These are phyloP conservation scores for Sphaerulina vaccinii DNA, from an alignment of 2,329 filamentous ascomycete genomes.

Conservation along the genomic window DNA sequence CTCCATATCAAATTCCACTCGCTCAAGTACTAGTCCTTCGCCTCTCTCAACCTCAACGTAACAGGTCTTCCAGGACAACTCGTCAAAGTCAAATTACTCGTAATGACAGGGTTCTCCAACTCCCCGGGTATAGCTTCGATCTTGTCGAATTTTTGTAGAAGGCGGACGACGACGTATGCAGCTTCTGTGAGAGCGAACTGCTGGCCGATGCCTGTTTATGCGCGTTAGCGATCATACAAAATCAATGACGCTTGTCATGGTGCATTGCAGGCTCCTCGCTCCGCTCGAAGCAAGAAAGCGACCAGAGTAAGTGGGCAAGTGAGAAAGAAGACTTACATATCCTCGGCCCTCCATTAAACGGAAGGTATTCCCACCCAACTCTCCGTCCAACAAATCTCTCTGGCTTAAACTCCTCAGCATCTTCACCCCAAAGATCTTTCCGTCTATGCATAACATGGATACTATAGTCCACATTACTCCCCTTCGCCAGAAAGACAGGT, in stretches of 20 bases:
- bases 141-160: slow-evolving; percentile 35
- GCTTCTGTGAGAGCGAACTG: slow-evolving; percentile 61
- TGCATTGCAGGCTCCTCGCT: no score
- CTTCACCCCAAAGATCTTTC: slow-evolving; percentile 40
- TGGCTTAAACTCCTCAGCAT: slow-evolving; percentile 41
- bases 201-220: no score
- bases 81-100: slow-evolving; percentile 33
- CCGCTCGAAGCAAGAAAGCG: no score
- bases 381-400: slow-evolving; percentile 37
- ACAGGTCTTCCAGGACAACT: slow-evolving; percentile 31
- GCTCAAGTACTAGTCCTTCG: slow-evolving; percentile 16
- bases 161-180: slow-evolving; percentile 32
- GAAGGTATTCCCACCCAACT: slow-evolving; percentile 38
- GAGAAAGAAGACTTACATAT: no score
- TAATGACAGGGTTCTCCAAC: slow-evolving; percentile 24
- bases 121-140: slow-evolving; percentile 28
- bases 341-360: slow-evolving; percentile 56
- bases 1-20: no score
- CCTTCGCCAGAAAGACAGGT: slow-evolving; percentile 51
- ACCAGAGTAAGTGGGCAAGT: no score
- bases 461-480: slow-evolving; percentile 34
- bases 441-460: slow-evolving; percentile 41
- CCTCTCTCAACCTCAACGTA: slow-evolving; percentile 30
- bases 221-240: no score
- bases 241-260: no score